Base-by-base conservation (phyloP, 2,329 filamentous ascomycete species). In the Monosporascus sp. region DNA sequence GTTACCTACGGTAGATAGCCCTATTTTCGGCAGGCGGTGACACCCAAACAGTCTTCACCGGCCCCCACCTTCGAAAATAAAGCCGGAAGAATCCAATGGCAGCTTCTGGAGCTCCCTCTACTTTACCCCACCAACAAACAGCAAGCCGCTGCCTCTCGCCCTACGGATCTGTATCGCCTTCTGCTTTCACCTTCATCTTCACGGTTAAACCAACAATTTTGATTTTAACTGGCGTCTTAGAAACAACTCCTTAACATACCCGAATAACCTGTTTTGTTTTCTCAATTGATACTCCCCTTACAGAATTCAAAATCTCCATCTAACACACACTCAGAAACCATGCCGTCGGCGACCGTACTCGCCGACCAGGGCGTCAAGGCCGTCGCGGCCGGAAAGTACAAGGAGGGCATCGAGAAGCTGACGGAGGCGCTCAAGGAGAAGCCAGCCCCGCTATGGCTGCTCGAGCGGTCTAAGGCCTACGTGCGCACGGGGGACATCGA, bases 381-480 rank as follows among this genome's bases (percentile, higher is more conserved):
- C 52, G 78, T 90, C 53, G 73, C 81, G 27, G 74, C 72, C 8
- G 79, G 79, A 49, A 79, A 92, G 55, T 93, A 84, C 70, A 73
- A 78, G 5, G 76, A 78, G 47, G 91, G 89, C 45, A 81, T 96
- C 60, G 68, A 75, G 37, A 80, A 85, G 62, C 87, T 88, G 58
- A 87, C 87, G 7, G 70, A 75, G 40, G 90, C 89, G 7, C 75
- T 96, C 37, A 73, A 82, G 56, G 77, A 77, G 14, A 84, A 86
- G 0, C 76, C 75, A 40, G 90, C 89, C 3, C 88, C 90, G 1
- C 73, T 81, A 48, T 97, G 94, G 82, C 87, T 93, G 57, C 82
- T 94, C 58, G 85, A 88, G 60, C 89, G 93, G 20, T 88, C 91
- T 5, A 91, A 86, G 43, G 90, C 90, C 40, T 86, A 91, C 66